Conservation (phyloP, 768 basidiomycete genomes). For the Pseudohyphozyma bogoriensis region DNA sequence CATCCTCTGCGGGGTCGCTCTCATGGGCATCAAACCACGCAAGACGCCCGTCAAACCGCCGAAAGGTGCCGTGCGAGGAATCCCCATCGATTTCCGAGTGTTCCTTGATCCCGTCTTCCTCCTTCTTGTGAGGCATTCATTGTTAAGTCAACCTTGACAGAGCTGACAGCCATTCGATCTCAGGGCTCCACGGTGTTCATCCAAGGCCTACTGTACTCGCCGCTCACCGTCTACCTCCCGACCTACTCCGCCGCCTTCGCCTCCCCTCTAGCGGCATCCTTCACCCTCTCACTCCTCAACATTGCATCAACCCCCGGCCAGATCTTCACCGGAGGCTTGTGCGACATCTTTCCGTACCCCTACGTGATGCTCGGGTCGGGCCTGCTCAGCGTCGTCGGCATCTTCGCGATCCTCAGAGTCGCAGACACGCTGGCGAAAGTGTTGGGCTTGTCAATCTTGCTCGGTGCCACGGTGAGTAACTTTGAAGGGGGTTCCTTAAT, state of each 20-base stretch:
- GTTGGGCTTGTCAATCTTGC: not conserved
- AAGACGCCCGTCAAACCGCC: not conserved
- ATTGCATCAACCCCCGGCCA: not conserved
- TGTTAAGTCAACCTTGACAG: no score
- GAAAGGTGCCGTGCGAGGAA: not conserved
- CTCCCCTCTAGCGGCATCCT: not conserved
- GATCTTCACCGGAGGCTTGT: not conserved
- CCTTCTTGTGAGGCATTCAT: not conserved
- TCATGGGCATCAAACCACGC: not conserved
- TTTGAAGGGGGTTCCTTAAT: no score
- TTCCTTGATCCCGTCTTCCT: not conserved
- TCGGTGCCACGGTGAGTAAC: no score
- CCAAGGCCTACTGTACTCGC: not conserved
- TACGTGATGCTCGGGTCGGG: not conserved
- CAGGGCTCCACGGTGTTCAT: not conserved
- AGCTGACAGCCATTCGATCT: no score
- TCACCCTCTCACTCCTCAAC: slow-evolving; percentile 1
- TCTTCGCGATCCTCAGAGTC: not conserved
- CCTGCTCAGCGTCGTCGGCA: not conserved
- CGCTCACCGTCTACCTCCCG: not conserved
- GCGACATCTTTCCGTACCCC: not conserved
- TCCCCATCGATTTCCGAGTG: not conserved
- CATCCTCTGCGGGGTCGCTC: slow-evolving; percentile 2
- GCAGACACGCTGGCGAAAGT: not conserved
- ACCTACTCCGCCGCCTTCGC: not conserved